A percentile compares a stretch with the other conserved stretches of the same genome.
These are phyloP conservation scores for Begonia masoniana DNA, from an alignment of 306 rosid species.

Conservation along the genomic window DNA sequence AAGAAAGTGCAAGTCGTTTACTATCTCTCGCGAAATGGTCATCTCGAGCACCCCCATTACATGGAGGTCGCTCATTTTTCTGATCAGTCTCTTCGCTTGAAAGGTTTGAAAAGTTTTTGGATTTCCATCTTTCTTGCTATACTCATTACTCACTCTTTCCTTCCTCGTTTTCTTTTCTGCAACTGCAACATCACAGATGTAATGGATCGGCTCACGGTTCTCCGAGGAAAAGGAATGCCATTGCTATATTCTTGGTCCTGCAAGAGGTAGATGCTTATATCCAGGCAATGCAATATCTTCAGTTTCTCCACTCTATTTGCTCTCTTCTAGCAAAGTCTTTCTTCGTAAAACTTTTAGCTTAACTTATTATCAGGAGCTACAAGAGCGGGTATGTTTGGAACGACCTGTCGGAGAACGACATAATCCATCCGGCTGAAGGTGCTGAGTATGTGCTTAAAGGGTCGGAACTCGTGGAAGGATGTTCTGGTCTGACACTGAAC, in stretches of 20 bases:
- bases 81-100: conserved; percentile 66
- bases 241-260: conserved; percentile 84
- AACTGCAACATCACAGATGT: conserved; percentile 30
- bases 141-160: not conserved
- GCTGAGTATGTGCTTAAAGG: conserved; percentile 82
- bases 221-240: conserved; percentile 84
- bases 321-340: not conserved
- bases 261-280: conserved; percentile 35
- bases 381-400: conserved; percentile 84
- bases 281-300: not conserved
- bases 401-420: conserved; percentile 56
- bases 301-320: not conserved
- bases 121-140: not conserved
- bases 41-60: conserved; percentile 79
- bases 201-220: conserved; percentile 49
- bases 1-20: conserved; percentile 70
- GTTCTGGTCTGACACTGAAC: conserved; percentile 22
- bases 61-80: conserved; percentile 51
- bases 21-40: conserved; percentile 75
- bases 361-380: conserved; percentile 36
- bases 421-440: conserved; percentile 66
- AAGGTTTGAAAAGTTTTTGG: conserved; percentile 18
- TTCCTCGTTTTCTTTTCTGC: not conserved
- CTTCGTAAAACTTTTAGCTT: too few species aligned
- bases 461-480: conserved; percentile 48